Evolutionary conservation across 2,329 filamentous ascomycete species (phyloP).

Genomic region (Eurotiales sp.): DNA sequence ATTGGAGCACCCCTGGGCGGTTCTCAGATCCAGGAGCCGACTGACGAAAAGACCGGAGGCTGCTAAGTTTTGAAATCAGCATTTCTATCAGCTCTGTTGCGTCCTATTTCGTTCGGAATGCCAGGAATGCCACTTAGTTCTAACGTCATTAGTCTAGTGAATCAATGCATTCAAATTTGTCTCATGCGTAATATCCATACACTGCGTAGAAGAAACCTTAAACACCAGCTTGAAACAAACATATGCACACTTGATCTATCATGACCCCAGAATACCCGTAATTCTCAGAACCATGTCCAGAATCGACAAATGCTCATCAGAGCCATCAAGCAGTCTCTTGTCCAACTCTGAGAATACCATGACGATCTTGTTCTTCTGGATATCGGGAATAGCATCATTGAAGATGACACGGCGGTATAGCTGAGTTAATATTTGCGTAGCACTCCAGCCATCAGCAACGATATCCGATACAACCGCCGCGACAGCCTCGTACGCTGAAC

Average conservation of each 20-base stretch:
- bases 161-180: neutral
- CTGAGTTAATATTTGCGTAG: slow-evolving; percentile 78
- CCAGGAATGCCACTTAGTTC: neutral
- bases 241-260: neutral
- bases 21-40: too few species aligned
- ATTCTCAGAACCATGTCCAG: slow-evolving; percentile 80
- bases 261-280: slow-evolving; percentile 61
- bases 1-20: too few species aligned
- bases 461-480: slow-evolving; percentile 81
- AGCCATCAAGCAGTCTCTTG: slow-evolving; percentile 88
- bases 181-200: neutral
- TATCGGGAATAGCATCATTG: slow-evolving; percentile 77
- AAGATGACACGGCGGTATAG: slow-evolving; percentile 73
- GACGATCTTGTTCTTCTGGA: slow-evolving; percentile 87
- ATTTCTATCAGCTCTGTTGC: too few species aligned
- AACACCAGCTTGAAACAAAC: neutral
- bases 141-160: neutral
- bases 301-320: slow-evolving; percentile 90
- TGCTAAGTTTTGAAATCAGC: too few species aligned
- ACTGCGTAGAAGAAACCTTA: neutral
- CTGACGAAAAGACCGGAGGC: too few species aligned
- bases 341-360: slow-evolving; percentile 89
- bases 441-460: slow-evolving; percentile 96
- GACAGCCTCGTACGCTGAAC: slow-evolving; percentile 67
- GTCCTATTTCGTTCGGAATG: neutral